phyloP scores from a whole-genome alignment of 257 asterid species.

The Nicotiana knightiana region DNA sequence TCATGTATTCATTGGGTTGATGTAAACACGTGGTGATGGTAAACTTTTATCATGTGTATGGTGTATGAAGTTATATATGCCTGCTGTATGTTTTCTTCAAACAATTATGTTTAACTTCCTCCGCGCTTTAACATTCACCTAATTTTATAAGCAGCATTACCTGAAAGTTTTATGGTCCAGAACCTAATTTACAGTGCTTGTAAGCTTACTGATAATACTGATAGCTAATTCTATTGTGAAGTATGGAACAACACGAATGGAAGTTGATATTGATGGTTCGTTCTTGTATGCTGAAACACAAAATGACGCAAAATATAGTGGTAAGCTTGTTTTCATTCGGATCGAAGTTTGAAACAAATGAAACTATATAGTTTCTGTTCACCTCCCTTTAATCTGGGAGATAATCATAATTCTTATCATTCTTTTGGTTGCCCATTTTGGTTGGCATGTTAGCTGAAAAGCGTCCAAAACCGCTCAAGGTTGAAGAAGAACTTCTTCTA shows the following conservation, averaged over 20 bases:
- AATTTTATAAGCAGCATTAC: background rate
- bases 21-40: too few relatives aligned
- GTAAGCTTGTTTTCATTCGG: conserved; percentile 25
- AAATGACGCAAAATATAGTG: conserved; percentile 36
- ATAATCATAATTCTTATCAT: background rate
- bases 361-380: background rate
- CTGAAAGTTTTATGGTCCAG: background rate
- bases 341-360: background rate
- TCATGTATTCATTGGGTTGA: too few relatives aligned
- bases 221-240: conserved; percentile 29
- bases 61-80: background rate
- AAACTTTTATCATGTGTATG: background rate
- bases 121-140: background rate
- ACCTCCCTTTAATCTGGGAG: background rate
- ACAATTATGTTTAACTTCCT: background rate
- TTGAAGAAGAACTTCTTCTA: conserved; percentile 80
- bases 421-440: conserved; percentile 9
- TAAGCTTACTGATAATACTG: conserved; percentile 11
- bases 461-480: conserved; percentile 75
- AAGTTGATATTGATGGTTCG: conserved; percentile 83
- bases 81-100: background rate
- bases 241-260: conserved; percentile 89
- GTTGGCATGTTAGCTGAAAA: conserved; percentile 53
- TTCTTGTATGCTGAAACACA: conserved; percentile 66
- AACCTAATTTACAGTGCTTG: background rate